A percentile compares a stretch with the other conserved stretches of the same genome.
phyloP scores from a whole-genome alignment of 345 rosid genomes.

The Eucalyptus pauciflora region DNA sequence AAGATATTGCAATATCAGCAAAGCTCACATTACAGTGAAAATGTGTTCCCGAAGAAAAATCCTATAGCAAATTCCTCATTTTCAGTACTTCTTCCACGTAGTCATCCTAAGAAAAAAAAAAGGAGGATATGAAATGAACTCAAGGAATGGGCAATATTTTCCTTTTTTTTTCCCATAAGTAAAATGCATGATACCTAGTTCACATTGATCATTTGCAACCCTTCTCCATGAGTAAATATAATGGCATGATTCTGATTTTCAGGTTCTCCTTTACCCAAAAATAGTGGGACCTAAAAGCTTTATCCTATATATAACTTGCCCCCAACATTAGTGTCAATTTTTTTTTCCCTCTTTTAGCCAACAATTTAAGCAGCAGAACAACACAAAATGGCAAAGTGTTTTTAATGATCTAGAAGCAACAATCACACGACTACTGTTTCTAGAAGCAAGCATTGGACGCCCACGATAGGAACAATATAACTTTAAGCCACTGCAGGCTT shows the following conservation, averaged over 20 bases:
- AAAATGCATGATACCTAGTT: conserved; percentile 52
- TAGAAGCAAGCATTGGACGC: background rate
- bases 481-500: too few species aligned
- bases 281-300: conserved; percentile 89
- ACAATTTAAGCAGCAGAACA: background rate
- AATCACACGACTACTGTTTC: too few species aligned
- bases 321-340: background rate
- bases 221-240: conserved; percentile 94
- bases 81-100: conserved; percentile 81
- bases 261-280: conserved; percentile 88
- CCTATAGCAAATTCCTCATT: conserved; percentile 15
- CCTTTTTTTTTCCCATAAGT: background rate
- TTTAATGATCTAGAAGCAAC: too few species aligned
- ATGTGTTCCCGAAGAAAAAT: background rate
- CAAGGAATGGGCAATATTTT: background rate
- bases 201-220: conserved; percentile 93
- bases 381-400: too few species aligned
- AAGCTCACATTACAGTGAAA: conserved; percentile 69
- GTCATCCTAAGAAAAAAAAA: conserved; percentile 42
- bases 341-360: background rate
- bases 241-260: conserved; percentile 97
- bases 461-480: too few species aligned
- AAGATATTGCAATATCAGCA: background rate
- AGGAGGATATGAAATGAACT: background rate
- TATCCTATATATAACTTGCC: conserved; percentile 82